These are phyloP conservation scores for Diaporthe destruens DNA, from an alignment of 2,329 filamentous ascomycete species.

Conservation along the genomic window DNA sequence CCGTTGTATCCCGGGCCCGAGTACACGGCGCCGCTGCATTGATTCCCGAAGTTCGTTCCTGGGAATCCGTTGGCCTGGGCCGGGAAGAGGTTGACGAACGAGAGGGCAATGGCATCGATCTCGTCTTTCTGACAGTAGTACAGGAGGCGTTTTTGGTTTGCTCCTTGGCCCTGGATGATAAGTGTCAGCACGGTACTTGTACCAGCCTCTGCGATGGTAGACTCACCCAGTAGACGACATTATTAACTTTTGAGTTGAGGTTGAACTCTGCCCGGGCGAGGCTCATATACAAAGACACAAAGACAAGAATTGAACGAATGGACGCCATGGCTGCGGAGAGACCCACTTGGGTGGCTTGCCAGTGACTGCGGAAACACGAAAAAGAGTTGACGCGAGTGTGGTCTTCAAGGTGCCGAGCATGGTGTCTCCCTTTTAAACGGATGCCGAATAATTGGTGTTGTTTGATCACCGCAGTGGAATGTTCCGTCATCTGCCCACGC, in stretches of 20 bases:
- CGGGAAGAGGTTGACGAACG: conserved; percentile 57
- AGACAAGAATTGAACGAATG: conserved; percentile 12
- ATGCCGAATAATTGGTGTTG: neutral
- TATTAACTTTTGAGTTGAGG: conserved; percentile 52
- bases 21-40: conserved; percentile 52
- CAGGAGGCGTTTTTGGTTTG: conserved; percentile 52
- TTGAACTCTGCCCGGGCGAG: conserved; percentile 45
- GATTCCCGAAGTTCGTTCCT: conserved; percentile 57
- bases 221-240: conserved; percentile 58
- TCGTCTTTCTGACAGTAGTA: conserved; percentile 54
- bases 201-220: neutral
- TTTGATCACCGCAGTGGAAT: neutral
- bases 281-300: conserved; percentile 6
- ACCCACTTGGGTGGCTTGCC: conserved; percentile 33
- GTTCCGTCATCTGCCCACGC: neutral
- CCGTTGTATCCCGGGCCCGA: conserved; percentile 51
- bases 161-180: conserved; percentile 54
- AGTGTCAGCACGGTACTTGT: conserved; percentile 12
- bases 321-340: conserved; percentile 27
- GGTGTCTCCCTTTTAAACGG: conserved; percentile 1
- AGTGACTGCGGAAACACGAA: conserved; percentile 23
- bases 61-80: conserved; percentile 57
- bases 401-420: neutral
- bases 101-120: conserved; percentile 59
- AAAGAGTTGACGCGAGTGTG: conserved; percentile 18